Conservation (phyloP, 2,329 filamentous ascomycete species). For the Monilinia polystroma region DNA sequence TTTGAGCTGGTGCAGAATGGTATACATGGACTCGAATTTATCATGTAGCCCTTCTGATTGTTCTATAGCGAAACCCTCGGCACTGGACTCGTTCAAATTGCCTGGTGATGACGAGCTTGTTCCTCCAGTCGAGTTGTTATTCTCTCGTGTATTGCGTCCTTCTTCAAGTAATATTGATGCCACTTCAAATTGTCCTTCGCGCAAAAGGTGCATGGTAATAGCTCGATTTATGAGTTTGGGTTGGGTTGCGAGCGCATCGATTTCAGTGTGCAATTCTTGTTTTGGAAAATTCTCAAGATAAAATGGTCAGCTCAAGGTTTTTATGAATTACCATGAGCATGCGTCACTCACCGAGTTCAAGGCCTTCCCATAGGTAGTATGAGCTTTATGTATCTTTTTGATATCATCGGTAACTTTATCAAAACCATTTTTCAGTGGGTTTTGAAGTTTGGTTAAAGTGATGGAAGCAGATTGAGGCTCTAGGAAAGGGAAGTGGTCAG, state of each 20-base stretch:
- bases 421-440: constrained; percentile 76
- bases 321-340: neutral
- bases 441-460: constrained; percentile 80
- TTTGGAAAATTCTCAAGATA: constrained; percentile 37
- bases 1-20: constrained; percentile 77
- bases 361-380: constrained; percentile 81
- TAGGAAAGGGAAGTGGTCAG: constrained; percentile 37
- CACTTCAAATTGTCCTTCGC: constrained; percentile 89
- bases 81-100: constrained; percentile 30
- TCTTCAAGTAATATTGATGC: constrained; percentile 83
- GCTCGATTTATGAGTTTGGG: constrained; percentile 82
- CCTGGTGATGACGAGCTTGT: constrained; percentile 31
- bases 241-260: constrained; percentile 76
- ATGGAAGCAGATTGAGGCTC: constrained; percentile 70
- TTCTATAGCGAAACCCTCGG: constrained; percentile 52
- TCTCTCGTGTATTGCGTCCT: constrained; percentile 50
- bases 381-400: constrained; percentile 77
- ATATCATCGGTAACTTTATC: constrained; percentile 78
- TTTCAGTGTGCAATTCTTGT: constrained; percentile 71
- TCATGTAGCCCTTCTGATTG: constrained; percentile 69
- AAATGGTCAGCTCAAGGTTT: constrained; percentile 22
- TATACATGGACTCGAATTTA: constrained; percentile 87
- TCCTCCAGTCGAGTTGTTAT: constrained; percentile 37
- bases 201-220: constrained; percentile 92
- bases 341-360: constrained; percentile 67